Evolutionary conservation across 2,329 filamentous ascomycete genomes (phyloP).

Genomic region (Diaporthe sp.): DNA sequence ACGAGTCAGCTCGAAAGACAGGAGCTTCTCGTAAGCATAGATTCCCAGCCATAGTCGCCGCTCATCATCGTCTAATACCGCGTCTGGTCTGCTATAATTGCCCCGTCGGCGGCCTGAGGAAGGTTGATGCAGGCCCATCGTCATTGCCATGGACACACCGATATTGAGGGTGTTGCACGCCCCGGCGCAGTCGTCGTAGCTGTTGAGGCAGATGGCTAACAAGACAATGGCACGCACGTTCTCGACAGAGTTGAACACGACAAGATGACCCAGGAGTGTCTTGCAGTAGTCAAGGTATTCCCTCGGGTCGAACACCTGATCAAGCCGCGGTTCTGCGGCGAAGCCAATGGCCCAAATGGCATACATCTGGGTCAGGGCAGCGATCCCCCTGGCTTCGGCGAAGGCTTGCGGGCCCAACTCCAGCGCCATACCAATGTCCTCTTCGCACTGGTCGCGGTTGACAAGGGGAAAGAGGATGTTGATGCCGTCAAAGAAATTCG

Average conservation of each 20-base stretch:
- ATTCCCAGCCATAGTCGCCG: background rate
- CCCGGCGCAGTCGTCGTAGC: background rate
- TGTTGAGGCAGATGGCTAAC: background rate
- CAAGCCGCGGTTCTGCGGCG: background rate
- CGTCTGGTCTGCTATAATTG: background rate
- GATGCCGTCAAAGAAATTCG: background rate
- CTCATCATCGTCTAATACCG: background rate
- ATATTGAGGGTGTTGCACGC: background rate
- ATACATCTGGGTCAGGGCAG: background rate
- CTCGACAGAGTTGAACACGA: background rate
- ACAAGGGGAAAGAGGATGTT: background rate
- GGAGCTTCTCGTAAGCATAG: constrained; percentile 2
- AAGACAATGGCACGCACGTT: background rate
- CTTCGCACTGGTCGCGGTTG: background rate
- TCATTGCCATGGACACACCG: background rate
- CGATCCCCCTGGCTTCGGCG: background rate
- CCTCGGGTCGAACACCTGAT: background rate
- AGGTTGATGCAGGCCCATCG: background rate
- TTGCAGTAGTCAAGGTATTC: background rate
- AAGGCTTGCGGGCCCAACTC: background rate
- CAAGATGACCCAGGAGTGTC: background rate
- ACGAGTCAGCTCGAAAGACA: constrained; percentile 3
- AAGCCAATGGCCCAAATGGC: background rate
- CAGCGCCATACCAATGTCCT: background rate
- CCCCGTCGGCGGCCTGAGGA: background rate